Base-by-base conservation (phyloP, 1,284 basidiomycete genomes). In the Moesziomyces parantarcticus region DNA sequence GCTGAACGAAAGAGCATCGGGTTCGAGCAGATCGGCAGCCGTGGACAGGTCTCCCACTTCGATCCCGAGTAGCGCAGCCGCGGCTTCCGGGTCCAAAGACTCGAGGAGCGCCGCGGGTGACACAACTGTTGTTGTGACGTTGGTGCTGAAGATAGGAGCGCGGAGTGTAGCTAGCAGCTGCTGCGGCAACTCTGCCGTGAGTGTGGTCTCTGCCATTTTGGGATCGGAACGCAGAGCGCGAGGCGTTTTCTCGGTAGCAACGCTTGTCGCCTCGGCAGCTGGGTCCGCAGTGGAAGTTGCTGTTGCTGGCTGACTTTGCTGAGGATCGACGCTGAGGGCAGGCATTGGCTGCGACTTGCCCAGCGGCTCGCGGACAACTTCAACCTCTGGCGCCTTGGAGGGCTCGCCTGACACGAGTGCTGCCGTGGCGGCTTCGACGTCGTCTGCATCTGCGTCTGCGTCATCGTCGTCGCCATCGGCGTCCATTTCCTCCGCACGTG, bases 121-220 rank as follows among this genome's bases (percentile, higher is more conserved):
- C 34, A 83, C 75, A 42, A 69, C 45, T 11, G 78, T 78, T 23
- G 82, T 64, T 13, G 67, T 68, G 58, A 76, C 65, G 53, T 75
- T 73, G 39, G 78, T 68, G 16, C 66, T 58, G 60, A 83, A 83
- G 66, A 83, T 77, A 1, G 81, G 81, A 11, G 79, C 80, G 13
- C 81, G 76, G 5, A 82, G 59, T 3, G 78, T 78, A 8, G 75
- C 72, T 18, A 79, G 58, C 36, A 83, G 56, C 32, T 73, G 71
- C 8, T 74, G 70, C 9, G 79, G 81, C n/a, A 82, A 42, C 44
- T 74, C 76, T 13, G 62, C 64, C 3, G 66, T 57, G 20, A 83
- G 78, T 6, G 80, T 82, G 14, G 67, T 61, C 21, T 81, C 71
- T 16, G 73, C 66, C 43, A 64, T 51, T 22, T 64, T 60, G 0